Base-by-base conservation (phyloP, 805 yeast species). In the Starmerella apis region DNA sequence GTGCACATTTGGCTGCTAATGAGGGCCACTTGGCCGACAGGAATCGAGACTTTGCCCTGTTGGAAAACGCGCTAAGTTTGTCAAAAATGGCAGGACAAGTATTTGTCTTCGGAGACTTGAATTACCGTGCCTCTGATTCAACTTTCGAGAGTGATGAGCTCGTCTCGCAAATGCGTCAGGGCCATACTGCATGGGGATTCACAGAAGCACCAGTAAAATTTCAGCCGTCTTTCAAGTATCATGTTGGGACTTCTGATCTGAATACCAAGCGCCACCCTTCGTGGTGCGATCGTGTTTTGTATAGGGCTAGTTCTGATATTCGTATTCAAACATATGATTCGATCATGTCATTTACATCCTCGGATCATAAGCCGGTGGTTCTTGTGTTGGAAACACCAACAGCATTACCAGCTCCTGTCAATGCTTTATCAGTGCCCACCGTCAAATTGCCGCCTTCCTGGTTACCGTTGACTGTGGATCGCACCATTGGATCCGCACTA, bases 201-300 rank as follows among this genome's bases (percentile, higher is more conserved):
- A 62, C 68, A 1, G 97, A 88, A 65, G 72, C 79, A 0, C 61
- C 67, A n/a, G 72, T 88, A 14, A 58, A 59, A 0, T 88, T 88
- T 63, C 69, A 68, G n/a, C 96, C 95, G 10, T 83, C 94, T 0
- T 88, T 82, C 69, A 88, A 88, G 65, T 84, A 70, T 62, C 63
- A 65, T 46, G 51, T 72, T 1, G 74, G 76, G 28, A 70, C 79
- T 0, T 46, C 55, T 3, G 71, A 73, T n/a, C 83, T 77, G 63
- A 75, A 77, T 52, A 37, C 63, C 1, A 80, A 78, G 56, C 70
- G 96, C 49, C 68, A 69, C 1, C 94, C 96, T 0, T 81, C 94
- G 6, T 88, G 95, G 94, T 87, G 96, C 65, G 97, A 88, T 63
- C 67, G 97, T 47, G 76, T 88, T 5, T 63, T 88, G 42, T 85